Evolutionary conservation across 768 basidiomycete species (phyloP).

Genomic region (Mycena epipterygia): DNA sequence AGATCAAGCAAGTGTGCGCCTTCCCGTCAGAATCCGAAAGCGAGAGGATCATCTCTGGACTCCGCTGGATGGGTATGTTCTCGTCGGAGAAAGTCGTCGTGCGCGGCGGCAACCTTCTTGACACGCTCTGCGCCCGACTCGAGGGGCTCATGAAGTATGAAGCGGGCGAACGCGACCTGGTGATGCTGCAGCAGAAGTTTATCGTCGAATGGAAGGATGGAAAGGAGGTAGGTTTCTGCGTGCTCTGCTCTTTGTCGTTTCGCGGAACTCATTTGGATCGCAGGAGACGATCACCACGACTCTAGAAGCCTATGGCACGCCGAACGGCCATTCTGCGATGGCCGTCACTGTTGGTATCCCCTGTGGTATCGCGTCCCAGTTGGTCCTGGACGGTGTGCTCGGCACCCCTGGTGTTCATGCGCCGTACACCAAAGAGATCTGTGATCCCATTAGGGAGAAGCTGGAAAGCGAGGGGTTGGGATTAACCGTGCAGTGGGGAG

Average conservation of each 20-base stretch:
- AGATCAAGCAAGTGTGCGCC: conserved; percentile 75
- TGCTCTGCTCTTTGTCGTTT: not conserved
- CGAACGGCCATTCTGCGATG: conserved; percentile 89
- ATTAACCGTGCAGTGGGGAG: conserved; percentile 76
- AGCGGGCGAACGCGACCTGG: conserved; percentile 91
- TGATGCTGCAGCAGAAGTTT: conserved; percentile 99
- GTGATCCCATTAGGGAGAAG: conserved; percentile 76
- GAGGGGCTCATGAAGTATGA: conserved; percentile 95
- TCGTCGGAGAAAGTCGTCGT: conserved; percentile 72
- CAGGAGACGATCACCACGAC: conserved; percentile 92
- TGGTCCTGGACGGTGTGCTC: conserved; percentile 90
- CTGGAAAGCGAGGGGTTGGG: conserved; percentile 84
- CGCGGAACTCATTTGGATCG: conserved; percentile 13
- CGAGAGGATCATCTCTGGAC: conserved; percentile 85
- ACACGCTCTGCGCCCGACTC: conserved; percentile 91
- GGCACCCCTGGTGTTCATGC: conserved; percentile 83
- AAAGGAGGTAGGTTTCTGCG: conserved; percentile 59
- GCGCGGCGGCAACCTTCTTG: conserved; percentile 83
- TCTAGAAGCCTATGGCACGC: conserved; percentile 88
- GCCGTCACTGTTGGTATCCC: conserved; percentile 92
- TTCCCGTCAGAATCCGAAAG: conserved; percentile 82
- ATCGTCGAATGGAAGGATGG: conserved; percentile 92
- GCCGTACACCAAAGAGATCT: conserved; percentile 90
- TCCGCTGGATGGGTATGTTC: conserved; percentile 95
- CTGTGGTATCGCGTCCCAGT: conserved; percentile 93